Evolutionary conservation across 352 stramenopile genomes (phyloP), one percentile per base, ranked within the genome.

Genomic region (Phytophthora constricta): DNA sequence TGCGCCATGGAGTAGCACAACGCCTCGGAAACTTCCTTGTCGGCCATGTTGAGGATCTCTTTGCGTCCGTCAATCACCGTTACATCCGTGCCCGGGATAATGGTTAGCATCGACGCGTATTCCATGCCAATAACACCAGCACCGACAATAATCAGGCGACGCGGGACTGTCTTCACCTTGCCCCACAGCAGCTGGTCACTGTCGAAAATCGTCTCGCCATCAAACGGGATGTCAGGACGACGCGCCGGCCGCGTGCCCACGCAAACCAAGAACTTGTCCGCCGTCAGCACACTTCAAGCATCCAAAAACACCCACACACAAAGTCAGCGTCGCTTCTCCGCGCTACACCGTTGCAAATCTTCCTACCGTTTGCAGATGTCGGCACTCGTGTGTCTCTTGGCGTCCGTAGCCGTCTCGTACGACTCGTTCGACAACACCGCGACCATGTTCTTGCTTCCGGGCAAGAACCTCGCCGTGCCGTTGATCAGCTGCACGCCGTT

Each of bases 111-210:
- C 17, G 84, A 93, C 14, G 90, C 90, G 50, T 97, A 97, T 53
- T 97, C 90, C 88, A 97, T 97, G n/a, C 90, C 90, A 41, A 97
- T 91, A 39, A 97, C 90, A 14, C 90, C 90, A 9, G 87, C 90
- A 13, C 90, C 90, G 5, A 93, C 87, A 48, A 95, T 70, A 39
- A 95, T 93, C 51, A 95, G 61, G 23, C 86, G 85, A 64, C 90
- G 89, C 5, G 87, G 87, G 1, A 93, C 87, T 5, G 72, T 74
- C 53, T 87, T 84, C 4, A 95, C 75, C 9, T 80, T 82, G 28
- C 87, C 87, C 85, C 85, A 95, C n/a, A 95, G 74, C 60, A 95
- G 61, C 70, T 95, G 85, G 64, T 95, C 87, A 25, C 84, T 93
- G 65, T 95, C 87, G 51, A 95, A 95, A 56, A 95, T 90, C 27